Conservation (phyloP, 495 filamentous ascomycete genomes). For the Neurospora sp. region DNA sequence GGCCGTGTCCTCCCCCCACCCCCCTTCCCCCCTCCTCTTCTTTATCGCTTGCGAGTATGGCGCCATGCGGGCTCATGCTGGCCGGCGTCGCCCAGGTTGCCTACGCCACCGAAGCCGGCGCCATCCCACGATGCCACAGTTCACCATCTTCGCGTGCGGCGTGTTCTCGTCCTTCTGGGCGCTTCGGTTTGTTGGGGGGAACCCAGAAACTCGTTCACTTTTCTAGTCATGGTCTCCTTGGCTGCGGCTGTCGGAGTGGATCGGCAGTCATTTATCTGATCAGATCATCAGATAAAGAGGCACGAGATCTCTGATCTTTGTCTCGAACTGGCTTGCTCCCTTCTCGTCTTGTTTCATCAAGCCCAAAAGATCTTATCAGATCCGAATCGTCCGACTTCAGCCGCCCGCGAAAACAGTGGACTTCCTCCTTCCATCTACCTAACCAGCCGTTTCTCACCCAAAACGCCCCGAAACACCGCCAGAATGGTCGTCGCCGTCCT, state of each 20-base stretch:
- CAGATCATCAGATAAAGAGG: not conserved
- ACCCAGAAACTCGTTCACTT: not conserved
- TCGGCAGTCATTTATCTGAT: not conserved
- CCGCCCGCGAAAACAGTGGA: too few relatives aligned
- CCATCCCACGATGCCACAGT: not conserved
- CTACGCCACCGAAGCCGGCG: not conserved
- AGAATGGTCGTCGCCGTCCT: conserved; percentile 23
- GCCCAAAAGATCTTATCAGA: not conserved
- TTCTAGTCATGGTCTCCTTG: not conserved
- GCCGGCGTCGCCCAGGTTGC: not conserved
- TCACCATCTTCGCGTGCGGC: not conserved
- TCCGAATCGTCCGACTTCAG: not conserved
- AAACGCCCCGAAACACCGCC: not conserved
- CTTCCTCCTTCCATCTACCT: not conserved
- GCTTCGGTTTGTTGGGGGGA: not conserved
- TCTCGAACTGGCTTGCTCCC: not conserved
- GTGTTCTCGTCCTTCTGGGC: not conserved
- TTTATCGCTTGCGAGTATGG: not conserved
- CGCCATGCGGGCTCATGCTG: not conserved
- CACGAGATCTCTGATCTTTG: not conserved
- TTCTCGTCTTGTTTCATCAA: not conserved
- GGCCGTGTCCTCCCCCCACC: not conserved
- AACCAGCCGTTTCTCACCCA: not conserved
- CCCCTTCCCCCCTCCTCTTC: not conserved
- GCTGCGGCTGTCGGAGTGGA: not conserved